These are phyloP conservation scores for Raffaelea albimanens DNA, from an alignment of 2,329 filamentous ascomycete species.

Conservation along the genomic window DNA sequence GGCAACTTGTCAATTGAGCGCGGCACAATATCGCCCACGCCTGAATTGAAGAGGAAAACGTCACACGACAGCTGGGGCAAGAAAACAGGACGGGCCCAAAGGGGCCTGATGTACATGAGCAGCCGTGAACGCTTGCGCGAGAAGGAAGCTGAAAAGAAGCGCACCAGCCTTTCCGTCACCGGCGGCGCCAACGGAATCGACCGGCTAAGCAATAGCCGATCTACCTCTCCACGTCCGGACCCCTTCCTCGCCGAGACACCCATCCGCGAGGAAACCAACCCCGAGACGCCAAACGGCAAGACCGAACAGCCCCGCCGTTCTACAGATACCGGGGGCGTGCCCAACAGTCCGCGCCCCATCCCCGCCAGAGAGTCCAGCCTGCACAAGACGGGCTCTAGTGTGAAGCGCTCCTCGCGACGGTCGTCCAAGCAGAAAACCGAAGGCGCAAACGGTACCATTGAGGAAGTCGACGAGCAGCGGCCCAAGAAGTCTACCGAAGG, in stretches of 20 bases:
- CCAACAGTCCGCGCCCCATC: conserved; percentile 46
- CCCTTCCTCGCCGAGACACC: conserved; percentile 41
- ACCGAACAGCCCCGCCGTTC: conserved; percentile 19
- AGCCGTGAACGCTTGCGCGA: conserved; percentile 59
- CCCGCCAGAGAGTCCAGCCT: conserved; percentile 61
- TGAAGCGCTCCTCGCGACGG: conserved; percentile 43
- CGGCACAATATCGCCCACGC: conserved; percentile 31
- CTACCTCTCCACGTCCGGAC: conserved; percentile 29
- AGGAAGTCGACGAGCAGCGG: conserved; percentile 14
- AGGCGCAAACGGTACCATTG: conserved; percentile 27
- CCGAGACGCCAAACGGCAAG: conserved; percentile 17
- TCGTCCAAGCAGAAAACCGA: conserved; percentile 39
- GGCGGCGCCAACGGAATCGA: conserved; percentile 29
- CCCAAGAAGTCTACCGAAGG: neutral
- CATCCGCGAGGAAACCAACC: conserved; percentile 45
- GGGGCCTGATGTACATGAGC: conserved; percentile 63
- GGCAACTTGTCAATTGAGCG: conserved; percentile 57
- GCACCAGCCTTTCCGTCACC: conserved; percentile 26
- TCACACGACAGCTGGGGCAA: conserved; percentile 56
- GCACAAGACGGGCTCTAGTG: conserved; percentile 42
- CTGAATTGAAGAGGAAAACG: conserved; percentile 40
- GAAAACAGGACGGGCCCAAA: conserved; percentile 42
- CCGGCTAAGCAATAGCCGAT: conserved; percentile 19
- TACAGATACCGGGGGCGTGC: conserved; percentile 6
- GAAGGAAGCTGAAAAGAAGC: conserved; percentile 52